These are phyloP conservation scores for Penicillium capsulatum DNA, from an alignment of 2,329 filamentous ascomycete genomes.

Conservation along the genomic window DNA sequence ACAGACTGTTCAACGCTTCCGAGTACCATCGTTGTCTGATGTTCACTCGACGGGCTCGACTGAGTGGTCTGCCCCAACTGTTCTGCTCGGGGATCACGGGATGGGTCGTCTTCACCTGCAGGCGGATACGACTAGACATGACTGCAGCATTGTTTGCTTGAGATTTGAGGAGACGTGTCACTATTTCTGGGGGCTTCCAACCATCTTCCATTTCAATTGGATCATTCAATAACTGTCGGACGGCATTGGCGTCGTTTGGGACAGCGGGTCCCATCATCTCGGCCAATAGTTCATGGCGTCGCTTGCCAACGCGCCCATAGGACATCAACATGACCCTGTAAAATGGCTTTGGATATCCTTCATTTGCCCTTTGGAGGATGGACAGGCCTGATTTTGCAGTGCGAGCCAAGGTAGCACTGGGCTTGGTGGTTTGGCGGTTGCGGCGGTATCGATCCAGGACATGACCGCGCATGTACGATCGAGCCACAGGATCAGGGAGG, in stretches of 20 bases:
- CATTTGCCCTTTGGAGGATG: constrained; percentile 50
- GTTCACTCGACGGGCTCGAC: constrained; percentile 30
- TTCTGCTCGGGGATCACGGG: constrained; percentile 35
- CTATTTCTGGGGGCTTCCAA: constrained; percentile 34
- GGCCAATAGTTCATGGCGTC: constrained; percentile 48
- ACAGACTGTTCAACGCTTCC: constrained; percentile 25
- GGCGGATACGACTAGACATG: constrained; percentile 21
- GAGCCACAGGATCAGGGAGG: constrained; percentile 55
- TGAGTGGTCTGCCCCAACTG: constrained; percentile 35
- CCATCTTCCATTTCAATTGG: constrained; percentile 24
- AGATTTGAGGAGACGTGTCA: constrained; percentile 33
- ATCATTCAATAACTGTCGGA: constrained; percentile 13
- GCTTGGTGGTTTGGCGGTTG: constrained; percentile 16
- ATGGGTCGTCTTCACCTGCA: constrained; percentile 22
- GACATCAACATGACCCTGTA: constrained; percentile 51
- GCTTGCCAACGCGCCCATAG: constrained; percentile 55
- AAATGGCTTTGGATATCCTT: constrained; percentile 50
- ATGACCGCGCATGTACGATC: constrained; percentile 48
- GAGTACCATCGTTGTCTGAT: constrained; percentile 39
- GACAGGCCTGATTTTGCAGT: constrained; percentile 39
- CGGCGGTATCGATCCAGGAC: constrained; percentile 27
- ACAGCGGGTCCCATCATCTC: constrained; percentile 29
- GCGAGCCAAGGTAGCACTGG: constrained; percentile 16
- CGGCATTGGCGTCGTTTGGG: constrained; percentile 20
- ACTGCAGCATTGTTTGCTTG: constrained; percentile 32